Percentiles rank a stretch among this genome's conserved stretches.
phyloP scores from a whole-genome alignment of 257 asterid species.

The Solanum peruvianum region DNA sequence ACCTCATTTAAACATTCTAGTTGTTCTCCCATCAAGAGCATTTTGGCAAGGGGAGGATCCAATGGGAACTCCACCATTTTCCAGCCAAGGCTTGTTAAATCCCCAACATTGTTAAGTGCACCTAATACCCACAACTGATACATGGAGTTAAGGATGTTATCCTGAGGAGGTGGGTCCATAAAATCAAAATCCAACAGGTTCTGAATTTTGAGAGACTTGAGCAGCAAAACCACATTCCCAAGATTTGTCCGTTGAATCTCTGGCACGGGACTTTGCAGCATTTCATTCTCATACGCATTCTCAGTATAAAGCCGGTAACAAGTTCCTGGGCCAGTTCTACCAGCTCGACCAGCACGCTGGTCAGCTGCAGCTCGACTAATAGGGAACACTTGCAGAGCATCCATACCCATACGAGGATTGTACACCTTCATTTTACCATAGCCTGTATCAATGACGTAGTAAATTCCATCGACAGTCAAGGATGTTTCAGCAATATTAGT shows the following conservation, averaged over 20 bases:
- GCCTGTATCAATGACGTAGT: conserved; percentile 87
- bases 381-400: conserved; percentile 96
- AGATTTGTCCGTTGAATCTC: conserved; percentile 94
- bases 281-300: conserved; percentile 70
- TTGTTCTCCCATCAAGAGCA: conserved; percentile 81
- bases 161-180: conserved; percentile 99
- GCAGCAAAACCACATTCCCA: conserved; percentile 87
- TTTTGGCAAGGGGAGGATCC: conserved; percentile 99
- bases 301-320: conserved; percentile 90
- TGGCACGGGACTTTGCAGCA: conserved; percentile 92
- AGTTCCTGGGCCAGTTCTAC: conserved; percentile 97
- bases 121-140: conserved; percentile 96
- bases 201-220: conserved; percentile 73
- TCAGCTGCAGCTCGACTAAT: conserved; percentile 95
- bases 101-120: conserved; percentile 83
- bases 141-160: conserved; percentile 87
- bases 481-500: conserved; percentile 97
- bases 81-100: conserved; percentile 79
- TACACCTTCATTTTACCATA: conserved; percentile 90
- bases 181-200: conserved; percentile 80
- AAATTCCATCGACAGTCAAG: conserved; percentile 85
- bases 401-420: conserved; percentile 99
- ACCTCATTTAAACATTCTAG: conserved; percentile 77
- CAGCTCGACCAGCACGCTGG: conserved; percentile 98
- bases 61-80: conserved; percentile 96